phyloP scores from a whole-genome alignment of 2,329 filamentous ascomycete genomes.

The Bipolaris zeicola region DNA sequence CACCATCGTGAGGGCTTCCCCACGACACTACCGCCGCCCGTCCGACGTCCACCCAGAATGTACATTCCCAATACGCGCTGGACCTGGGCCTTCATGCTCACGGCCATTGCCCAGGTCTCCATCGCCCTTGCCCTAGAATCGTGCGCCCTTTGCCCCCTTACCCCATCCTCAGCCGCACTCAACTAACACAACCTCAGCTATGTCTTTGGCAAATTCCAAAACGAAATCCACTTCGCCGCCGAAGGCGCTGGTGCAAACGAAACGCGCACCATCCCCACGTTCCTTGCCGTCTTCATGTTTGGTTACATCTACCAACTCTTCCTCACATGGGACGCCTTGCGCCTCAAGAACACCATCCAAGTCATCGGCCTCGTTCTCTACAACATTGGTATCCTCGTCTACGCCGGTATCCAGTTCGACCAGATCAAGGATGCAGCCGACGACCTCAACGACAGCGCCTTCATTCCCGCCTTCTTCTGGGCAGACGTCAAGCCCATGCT shows the following conservation, averaged over 20 bases:
- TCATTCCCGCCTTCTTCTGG: slow-evolving; percentile 67
- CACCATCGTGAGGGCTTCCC: slow-evolving; percentile 48
- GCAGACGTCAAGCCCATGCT: slow-evolving; percentile 72
- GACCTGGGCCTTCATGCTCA: slow-evolving; percentile 83
- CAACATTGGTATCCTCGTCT: slow-evolving; percentile 89
- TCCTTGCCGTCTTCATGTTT: slow-evolving; percentile 95
- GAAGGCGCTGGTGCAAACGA: slow-evolving; percentile 48
- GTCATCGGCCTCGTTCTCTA: slow-evolving; percentile 93
- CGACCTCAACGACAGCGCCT: slow-evolving; percentile 54
- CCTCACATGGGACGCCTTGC: slow-evolving; percentile 89
- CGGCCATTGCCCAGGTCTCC: slow-evolving; percentile 75
- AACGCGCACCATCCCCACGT: slow-evolving; percentile 81
- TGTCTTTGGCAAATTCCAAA: slow-evolving; percentile 86
- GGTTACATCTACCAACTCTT: slow-evolving; percentile 91
- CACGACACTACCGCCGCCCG: slow-evolving; percentile 50
- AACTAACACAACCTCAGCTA: slow-evolving; percentile 63
- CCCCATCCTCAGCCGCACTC: not conserved
- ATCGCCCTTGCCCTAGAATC: slow-evolving; percentile 84
- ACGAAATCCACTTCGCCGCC: slow-evolving; percentile 54
- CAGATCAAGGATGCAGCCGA: slow-evolving; percentile 79
- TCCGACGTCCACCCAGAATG: slow-evolving; percentile 54
- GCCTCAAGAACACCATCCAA: slow-evolving; percentile 97
- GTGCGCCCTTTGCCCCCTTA: slow-evolving; percentile 59
- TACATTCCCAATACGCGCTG: slow-evolving; percentile 83
- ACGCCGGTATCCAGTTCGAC: slow-evolving; percentile 89